Base-by-base conservation (phyloP, 2,329 filamentous ascomycete genomes). In the Monascus ruber region DNA sequence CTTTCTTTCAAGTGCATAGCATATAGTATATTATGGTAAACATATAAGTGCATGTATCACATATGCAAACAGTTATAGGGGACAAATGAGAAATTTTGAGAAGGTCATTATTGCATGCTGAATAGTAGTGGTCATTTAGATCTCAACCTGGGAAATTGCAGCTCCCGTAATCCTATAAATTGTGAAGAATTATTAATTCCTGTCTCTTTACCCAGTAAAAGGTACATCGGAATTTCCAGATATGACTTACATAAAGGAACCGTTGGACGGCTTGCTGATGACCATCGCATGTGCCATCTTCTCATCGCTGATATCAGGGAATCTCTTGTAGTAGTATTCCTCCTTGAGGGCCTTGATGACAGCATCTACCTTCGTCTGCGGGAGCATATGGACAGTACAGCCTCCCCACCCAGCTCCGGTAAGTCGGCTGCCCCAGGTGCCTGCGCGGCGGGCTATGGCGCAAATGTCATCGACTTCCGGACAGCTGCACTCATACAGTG, bases 391-490 rank as follows among this genome's bases (percentile, higher is more conserved):
- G 42, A 98, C 89, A 44, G 79, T 91, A 66, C 91, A 96, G 2
- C 91, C 91, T 45, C 91, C 91, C 91, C 91, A 98, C 3, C 91
- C 91, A 1, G 91, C 91, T 31, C 91, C 91, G 0, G 89, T 96
- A 50, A 95, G 66, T 25, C 89, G 72, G 50, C 83, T 87, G 26
- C 89, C 91, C 58, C 86, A 87, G 11, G 84, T 78, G 2, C 91
- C 91, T 1, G 84, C 84, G 10, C 69, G 71, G 26, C 80, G 73
- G 0, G 88, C 88, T 48, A 96, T 81, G 31, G 71, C 62, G 62
- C 89, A 96, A 31, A 98, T 75, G 45, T 85, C 73, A 59, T 98
- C 89, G n/a, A 96, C 76, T 63, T 96, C 88, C 0, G 84, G 79
- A 52, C 85, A 94, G 53, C 83, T 91, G 68, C 89, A 96, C 54